phyloP scores from a whole-genome alignment of 768 basidiomycete genomes.

The Sarcodon aspratus region DNA sequence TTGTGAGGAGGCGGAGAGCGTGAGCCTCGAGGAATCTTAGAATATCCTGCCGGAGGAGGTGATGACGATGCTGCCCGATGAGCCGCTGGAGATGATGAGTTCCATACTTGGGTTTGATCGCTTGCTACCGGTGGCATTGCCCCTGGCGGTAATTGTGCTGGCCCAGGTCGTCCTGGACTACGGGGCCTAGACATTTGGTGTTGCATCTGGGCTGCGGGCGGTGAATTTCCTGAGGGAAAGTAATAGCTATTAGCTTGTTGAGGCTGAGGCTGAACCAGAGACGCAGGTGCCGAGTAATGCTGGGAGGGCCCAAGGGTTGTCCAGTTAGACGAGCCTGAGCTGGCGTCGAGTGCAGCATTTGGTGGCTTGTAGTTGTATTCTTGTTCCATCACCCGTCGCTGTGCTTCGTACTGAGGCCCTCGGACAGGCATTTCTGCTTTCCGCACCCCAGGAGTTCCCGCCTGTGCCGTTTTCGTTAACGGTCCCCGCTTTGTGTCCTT shows the following conservation, averaged over 20 bases:
- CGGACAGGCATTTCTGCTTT: conserved; percentile 81
- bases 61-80: conserved; percentile 14
- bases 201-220: conserved; percentile 15
- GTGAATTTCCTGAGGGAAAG: too few species aligned
- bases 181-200: conserved; percentile 10
- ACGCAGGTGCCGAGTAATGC: conserved; percentile 11
- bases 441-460: conserved; percentile 39
- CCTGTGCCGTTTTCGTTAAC: conserved; percentile 53
- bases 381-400: conserved; percentile 87
- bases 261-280: conserved; percentile 18
- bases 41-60: conserved; percentile 15
- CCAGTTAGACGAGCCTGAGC: conserved; percentile 14
- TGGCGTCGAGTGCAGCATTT: conserved; percentile 6
- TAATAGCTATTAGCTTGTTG: conserved; percentile 16
- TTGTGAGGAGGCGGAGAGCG: conserved; percentile 43
- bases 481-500: conserved; percentile 32
- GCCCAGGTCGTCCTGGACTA: conserved; percentile 10
- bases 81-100: conserved; percentile 19
- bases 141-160: conserved; percentile 43
- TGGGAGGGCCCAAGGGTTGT: neutral
- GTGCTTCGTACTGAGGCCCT: conserved; percentile 89
- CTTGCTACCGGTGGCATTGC: conserved; percentile 44
- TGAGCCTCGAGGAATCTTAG: conserved; percentile 27
- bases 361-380: conserved; percentile 41
- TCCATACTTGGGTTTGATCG: conserved; percentile 15